phyloP scores from a whole-genome alignment of 1,139 yeast species.

The Suhomyces anneliseae region DNA sequence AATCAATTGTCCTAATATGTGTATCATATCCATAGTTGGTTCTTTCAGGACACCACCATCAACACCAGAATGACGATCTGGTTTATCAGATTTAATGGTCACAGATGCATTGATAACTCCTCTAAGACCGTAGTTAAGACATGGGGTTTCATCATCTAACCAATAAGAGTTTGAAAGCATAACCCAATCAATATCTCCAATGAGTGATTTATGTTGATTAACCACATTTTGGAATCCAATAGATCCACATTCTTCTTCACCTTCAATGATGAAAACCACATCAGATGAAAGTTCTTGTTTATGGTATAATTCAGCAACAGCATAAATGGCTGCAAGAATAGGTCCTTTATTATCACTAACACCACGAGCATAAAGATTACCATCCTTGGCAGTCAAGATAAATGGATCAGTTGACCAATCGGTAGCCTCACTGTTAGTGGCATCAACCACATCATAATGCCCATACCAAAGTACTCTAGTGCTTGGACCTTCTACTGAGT shows the following conservation, averaged over 20 bases:
- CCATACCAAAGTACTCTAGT: slow-evolving; percentile 80
- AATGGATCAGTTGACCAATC: slow-evolving; percentile 84
- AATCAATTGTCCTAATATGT: slow-evolving; percentile 63
- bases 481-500: slow-evolving; percentile 9
- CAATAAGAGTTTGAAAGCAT: slow-evolving; percentile 88
- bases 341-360: slow-evolving; percentile 97
- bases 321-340: slow-evolving; percentile 80
- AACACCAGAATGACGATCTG: slow-evolving; percentile 94
- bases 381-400: slow-evolving; percentile 70
- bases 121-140: slow-evolving; percentile 89
- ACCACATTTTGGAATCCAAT: slow-evolving; percentile 77
- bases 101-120: slow-evolving; percentile 86
- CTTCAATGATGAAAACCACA: slow-evolving; percentile 83
- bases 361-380: slow-evolving; percentile 88
- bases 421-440: slow-evolving; percentile 41
- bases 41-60: slow-evolving; percentile 92
- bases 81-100: slow-evolving; percentile 65
- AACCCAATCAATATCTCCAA: slow-evolving; percentile 85
- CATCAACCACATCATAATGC: slow-evolving; percentile 90
- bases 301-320: slow-evolving; percentile 72
- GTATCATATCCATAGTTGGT: slow-evolving; percentile 84
- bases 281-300: slow-evolving; percentile 60
- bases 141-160: slow-evolving; percentile 87
- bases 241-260: slow-evolving; percentile 95
- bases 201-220: slow-evolving; percentile 42